A percentile compares a stretch with the other conserved stretches of the same genome.
These are phyloP conservation scores for Tripterygium wilfordii DNA, from an alignment of 177 flowering plant genomes.

Conservation along the genomic window DNA sequence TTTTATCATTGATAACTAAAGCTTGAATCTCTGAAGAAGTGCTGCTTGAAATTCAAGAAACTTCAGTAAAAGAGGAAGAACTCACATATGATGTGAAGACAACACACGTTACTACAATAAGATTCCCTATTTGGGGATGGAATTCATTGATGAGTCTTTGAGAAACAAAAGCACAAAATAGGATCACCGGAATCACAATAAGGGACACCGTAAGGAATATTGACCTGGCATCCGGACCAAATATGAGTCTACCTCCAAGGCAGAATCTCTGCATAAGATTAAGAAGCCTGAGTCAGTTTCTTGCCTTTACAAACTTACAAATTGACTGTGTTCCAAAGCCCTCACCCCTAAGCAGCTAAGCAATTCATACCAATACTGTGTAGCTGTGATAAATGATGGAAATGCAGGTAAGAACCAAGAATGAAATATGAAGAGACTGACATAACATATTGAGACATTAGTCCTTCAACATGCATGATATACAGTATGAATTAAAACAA, in stretches of 20 bases:
- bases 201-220: conserved; percentile 41
- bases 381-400: too few relatives aligned
- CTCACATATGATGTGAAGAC: conserved; percentile 51
- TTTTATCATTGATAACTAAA: too few relatives aligned
- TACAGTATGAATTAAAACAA: too few relatives aligned
- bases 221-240: conserved; percentile 71
- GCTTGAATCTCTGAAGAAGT: too few relatives aligned
- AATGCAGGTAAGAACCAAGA: too few relatives aligned
- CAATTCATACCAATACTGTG: too few relatives aligned
- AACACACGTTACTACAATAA: conserved; percentile 30
- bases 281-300: not conserved
- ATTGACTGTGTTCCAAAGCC: too few relatives aligned
- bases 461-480: too few relatives aligned
- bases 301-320: not conserved
- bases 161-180: conserved; percentile 48
- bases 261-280: conserved; percentile 47
- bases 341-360: too few relatives aligned
- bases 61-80: conserved; percentile 2
- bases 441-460: too few relatives aligned
- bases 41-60: not conserved
- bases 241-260: conserved; percentile 60
- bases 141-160: conserved; percentile 35
- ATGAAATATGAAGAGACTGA: too few relatives aligned
- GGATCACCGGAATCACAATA: conserved; percentile 45
- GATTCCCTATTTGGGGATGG: conserved; percentile 26